Conservation (phyloP, 257 asterid species). For the Thymus mandschuricus region DNA sequence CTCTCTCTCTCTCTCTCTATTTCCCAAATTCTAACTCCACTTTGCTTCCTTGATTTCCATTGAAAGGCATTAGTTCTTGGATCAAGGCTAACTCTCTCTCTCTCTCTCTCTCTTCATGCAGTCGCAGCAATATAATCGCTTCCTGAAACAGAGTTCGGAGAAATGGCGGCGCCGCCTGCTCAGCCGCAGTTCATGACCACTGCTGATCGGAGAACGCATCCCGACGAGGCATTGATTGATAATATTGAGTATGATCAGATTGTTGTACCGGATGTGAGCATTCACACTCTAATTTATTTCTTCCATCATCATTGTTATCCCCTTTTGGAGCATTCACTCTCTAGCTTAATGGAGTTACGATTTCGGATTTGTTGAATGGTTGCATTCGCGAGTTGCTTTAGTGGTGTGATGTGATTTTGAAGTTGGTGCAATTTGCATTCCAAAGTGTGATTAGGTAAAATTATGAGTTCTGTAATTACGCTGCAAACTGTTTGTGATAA, state of each 20-base stretch:
- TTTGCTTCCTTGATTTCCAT: too few relatives aligned
- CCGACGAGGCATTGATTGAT: conserved; percentile 69
- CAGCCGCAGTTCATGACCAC: conserved; percentile 76
- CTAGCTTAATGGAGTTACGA: not conserved
- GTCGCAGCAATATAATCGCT: not conserved
- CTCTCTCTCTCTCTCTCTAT: not conserved
- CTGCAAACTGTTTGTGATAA: conserved; percentile 17
- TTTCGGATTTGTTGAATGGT: conserved; percentile 7
- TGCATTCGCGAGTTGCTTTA: not conserved
- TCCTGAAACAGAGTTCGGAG: conserved; percentile 37
- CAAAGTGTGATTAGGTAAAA: not conserved
- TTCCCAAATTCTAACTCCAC: not conserved
- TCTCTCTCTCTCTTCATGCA: not conserved
- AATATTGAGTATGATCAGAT: conserved; percentile 83
- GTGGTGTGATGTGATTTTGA: conserved; percentile 10
- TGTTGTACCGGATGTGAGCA: conserved; percentile 81
- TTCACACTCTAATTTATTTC: not conserved
- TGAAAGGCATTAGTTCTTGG: conserved; percentile 17
- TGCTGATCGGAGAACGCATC: conserved; percentile 47
- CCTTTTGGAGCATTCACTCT: not conserved
- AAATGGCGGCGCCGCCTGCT: conserved; percentile 61
- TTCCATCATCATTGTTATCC: not conserved
- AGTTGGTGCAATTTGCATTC: not conserved
- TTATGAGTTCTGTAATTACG: conserved; percentile 16
- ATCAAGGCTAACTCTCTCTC: conserved; percentile 17